Evolutionary conservation across 441 rosid species (phyloP), one percentile per base, ranked within the genome.

Genomic region (Breynia disticha): DNA sequence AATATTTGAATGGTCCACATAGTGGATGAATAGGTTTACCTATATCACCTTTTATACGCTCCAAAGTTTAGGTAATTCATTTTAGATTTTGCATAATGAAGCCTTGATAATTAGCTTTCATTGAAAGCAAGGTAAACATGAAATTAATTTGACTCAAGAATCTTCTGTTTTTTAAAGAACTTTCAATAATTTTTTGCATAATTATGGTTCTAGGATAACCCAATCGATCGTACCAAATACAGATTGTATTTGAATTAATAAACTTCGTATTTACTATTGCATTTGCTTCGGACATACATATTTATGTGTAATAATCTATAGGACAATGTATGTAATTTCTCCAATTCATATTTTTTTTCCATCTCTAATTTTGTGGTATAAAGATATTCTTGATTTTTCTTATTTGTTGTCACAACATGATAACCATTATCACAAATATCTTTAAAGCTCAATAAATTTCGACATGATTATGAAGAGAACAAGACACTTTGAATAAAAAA

Each of bases 391-490:
- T 16, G 14, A 19, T 38, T 16, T 1, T 17, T 20, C 7, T 61
- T 16, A 24, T 16, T 37, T 0, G 2, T 16, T 12, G 50, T 56
- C n/a, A 43, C 19, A 19, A 65, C 16, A 21, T 55, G 48, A 11
- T 54, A 48, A 2, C 18, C 16, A 19, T 61, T 56, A 0, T 1
- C 11, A 1, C 16, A 2, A 2, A 44, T 68, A 58, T 59, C 50
- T 68, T 57, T 63, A 14, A 62, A 50, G 24, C 47, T 53, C 6
- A 35, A 7, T 1, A 62, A 1, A 52, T 54, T 63, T 47, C 18
- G n/a, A n/a, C n/a, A n/a, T n/a, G n/a, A n/a, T n/a, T n/a, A n/a
- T n/a, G n/a, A n/a, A n/a, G n/a, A n/a, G n/a, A n/a, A n/a, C n/a
- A n/a, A n/a, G n/a, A n/a, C n/a, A n/a, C n/a, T n/a, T n/a, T n/a